These are phyloP conservation scores for Akanthomyces uredinophilus DNA, from an alignment of 2,329 filamentous ascomycete species.

Conservation along the genomic window DNA sequence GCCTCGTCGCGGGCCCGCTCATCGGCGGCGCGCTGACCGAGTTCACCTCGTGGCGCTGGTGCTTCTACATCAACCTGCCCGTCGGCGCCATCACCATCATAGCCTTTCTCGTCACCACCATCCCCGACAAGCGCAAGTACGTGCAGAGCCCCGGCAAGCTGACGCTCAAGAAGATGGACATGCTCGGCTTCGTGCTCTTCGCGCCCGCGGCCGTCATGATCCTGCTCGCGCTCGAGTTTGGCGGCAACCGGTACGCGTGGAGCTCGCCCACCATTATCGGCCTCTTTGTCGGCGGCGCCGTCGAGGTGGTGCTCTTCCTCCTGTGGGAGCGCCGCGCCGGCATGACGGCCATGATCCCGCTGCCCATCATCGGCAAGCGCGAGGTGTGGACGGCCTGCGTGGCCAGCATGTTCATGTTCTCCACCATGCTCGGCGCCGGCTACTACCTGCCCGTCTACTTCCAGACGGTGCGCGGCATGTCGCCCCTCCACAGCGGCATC, in stretches of 20 bases:
- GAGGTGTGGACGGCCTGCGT: constrained; percentile 38
- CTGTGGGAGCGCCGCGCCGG: constrained; percentile 40
- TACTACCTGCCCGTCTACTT: constrained; percentile 50
- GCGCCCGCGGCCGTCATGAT: constrained; percentile 43
- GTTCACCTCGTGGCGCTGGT: constrained; percentile 39
- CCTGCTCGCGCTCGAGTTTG: constrained; percentile 49
- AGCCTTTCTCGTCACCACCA: constrained; percentile 25
- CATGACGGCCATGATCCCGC: constrained; percentile 45
- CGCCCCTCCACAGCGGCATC: constrained; percentile 26
- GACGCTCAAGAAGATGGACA: constrained; percentile 34
- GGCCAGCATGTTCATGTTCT: constrained; percentile 39
- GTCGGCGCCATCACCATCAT: constrained; percentile 31
- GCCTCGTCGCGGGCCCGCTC: constrained; percentile 42
- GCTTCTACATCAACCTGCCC: constrained; percentile 42
- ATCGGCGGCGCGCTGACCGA: constrained; percentile 38
- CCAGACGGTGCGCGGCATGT: constrained; percentile 38
- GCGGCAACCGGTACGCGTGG: constrained; percentile 44
- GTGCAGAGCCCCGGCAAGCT: constrained; percentile 29
- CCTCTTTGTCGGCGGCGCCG: constrained; percentile 38
- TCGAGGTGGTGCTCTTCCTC: constrained; percentile 37
- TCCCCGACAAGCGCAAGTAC: constrained; percentile 36
- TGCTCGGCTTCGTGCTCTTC: constrained; percentile 39
- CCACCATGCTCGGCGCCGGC: constrained; percentile 39
- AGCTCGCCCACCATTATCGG: constrained; percentile 39
- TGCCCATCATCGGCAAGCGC: constrained; percentile 38